Evolutionary conservation across 2,329 filamentous ascomycete species (phyloP).

Genomic region (Trichophyton benhamiae): DNA sequence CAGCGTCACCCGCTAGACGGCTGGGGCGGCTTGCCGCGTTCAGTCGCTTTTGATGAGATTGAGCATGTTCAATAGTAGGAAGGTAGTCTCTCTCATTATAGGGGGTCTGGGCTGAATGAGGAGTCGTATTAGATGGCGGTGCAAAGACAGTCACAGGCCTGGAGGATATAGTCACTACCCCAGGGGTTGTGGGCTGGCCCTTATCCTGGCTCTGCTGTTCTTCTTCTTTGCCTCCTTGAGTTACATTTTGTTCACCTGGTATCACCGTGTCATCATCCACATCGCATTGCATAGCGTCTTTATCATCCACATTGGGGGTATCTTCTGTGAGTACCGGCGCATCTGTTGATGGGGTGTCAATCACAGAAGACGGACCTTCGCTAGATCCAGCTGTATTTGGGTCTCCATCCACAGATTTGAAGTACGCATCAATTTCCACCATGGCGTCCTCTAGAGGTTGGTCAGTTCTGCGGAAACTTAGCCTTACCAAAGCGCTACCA

Average conservation of each 20-base stretch:
- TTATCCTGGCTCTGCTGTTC: conserved; percentile 2
- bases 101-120: conserved; percentile 56
- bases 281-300: conserved; percentile 10
- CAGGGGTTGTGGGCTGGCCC: conserved; percentile 6
- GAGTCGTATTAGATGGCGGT: conserved; percentile 61
- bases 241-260: neutral
- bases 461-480: conserved; percentile 64
- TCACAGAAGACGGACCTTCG: conserved; percentile 7
- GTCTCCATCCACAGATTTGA: conserved; percentile 40
- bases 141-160: conserved; percentile 56
- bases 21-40: conserved; percentile 63
- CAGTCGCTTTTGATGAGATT: conserved; percentile 66
- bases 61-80: conserved; percentile 72
- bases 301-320: conserved; percentile 9
- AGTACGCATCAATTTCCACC: conserved; percentile 64
- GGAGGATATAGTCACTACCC: conserved; percentile 30
- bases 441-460: conserved; percentile 76
- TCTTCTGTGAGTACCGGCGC: conserved; percentile 10
- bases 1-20: conserved; percentile 68
- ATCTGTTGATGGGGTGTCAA: neutral
- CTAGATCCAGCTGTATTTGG: conserved; percentile 5
- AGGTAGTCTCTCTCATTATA: conserved; percentile 65
- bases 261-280: conserved; percentile 8
- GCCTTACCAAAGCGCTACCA: conserved; percentile 64
- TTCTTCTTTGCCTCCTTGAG: conserved; percentile 3